A percentile compares a stretch with the other conserved stretches of the same genome.
These are phyloP conservation scores for Peronospora farinosa DNA, from an alignment of 352 stramenopile species.

Conservation along the genomic window DNA sequence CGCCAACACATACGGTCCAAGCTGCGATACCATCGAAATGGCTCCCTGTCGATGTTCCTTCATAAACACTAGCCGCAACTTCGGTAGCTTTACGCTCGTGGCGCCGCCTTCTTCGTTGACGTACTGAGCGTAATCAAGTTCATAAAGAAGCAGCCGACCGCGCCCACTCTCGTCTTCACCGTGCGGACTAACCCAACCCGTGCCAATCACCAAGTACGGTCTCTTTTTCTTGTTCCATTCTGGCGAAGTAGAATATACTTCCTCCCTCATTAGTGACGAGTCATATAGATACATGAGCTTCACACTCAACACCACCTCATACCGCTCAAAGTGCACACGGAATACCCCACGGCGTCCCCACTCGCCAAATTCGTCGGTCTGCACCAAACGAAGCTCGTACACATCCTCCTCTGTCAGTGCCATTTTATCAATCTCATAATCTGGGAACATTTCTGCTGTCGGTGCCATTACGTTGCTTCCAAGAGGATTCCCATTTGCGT, in stretches of 20 bases:
- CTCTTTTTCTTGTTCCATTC: conserved; percentile 80
- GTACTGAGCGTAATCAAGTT: conserved; percentile 86
- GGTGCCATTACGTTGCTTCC: conserved; percentile 73
- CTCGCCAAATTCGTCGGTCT: conserved; percentile 77
- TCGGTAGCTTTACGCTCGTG: conserved; percentile 75
- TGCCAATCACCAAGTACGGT: conserved; percentile 77
- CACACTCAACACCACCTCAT: conserved; percentile 78
- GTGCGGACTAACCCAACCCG: conserved; percentile 73
- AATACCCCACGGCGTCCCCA: conserved; percentile 69
- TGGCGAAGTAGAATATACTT: conserved; percentile 52
- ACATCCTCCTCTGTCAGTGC: conserved; percentile 70
- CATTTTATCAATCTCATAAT: conserved; percentile 59
- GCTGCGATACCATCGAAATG: conserved; percentile 68
- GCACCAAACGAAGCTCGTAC: conserved; percentile 75
- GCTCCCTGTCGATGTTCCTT: conserved; percentile 82
- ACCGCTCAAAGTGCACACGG: conserved; percentile 77
- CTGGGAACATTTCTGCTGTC: conserved; percentile 72
- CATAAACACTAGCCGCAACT: conserved; percentile 76
- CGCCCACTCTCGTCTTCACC: conserved; percentile 84
- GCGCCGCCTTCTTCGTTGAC: conserved; percentile 62
- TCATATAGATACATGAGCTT: conserved; percentile 86
- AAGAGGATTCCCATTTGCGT: conserved; percentile 38
- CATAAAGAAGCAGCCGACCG: conserved; percentile 77
- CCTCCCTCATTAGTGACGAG: conserved; percentile 68
- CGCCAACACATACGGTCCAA: conserved; percentile 78